phyloP scores from a whole-genome alignment of 2,329 filamentous ascomycete species.

The Truncatella angustata region DNA sequence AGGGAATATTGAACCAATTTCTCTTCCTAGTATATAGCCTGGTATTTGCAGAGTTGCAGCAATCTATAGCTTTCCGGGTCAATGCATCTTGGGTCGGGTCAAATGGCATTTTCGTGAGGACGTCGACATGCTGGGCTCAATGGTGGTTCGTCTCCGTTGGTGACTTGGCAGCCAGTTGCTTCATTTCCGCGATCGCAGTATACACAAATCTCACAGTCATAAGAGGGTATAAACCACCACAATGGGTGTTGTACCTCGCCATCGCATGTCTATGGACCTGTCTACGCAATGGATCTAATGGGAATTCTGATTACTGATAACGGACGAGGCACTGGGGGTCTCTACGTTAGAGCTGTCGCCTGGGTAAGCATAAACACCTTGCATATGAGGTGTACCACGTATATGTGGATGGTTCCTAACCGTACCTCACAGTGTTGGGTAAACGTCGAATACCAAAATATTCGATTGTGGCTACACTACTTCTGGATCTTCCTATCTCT shows the following conservation, averaged over 20 bases:
- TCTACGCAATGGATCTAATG: slow-evolving; percentile 55
- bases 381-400: too few relatives aligned
- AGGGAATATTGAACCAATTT: slow-evolving; percentile 60
- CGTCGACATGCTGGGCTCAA: slow-evolving; percentile 29
- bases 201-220: slow-evolving; percentile 67
- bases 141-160: slow-evolving; percentile 69
- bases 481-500: slow-evolving; percentile 56
- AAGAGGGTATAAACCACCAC: slow-evolving; percentile 49
- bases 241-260: slow-evolving; percentile 45
- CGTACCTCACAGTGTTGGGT: slow-evolving; percentile 56
- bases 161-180: slow-evolving; percentile 64
- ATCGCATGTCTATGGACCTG: slow-evolving; percentile 55
- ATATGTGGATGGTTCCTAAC: too few relatives aligned
- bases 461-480: slow-evolving; percentile 61
- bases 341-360: slow-evolving; percentile 61
- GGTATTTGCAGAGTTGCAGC: slow-evolving; percentile 30
- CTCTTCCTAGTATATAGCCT: slow-evolving; percentile 69
- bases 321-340: slow-evolving; percentile 38
- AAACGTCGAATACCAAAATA: slow-evolving; percentile 45
- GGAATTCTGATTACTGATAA: slow-evolving; percentile 44
- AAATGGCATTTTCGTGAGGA: slow-evolving; percentile 5
- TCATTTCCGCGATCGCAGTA: slow-evolving; percentile 63
- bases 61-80: slow-evolving; percentile 47
- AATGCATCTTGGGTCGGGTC: slow-evolving; percentile 56
- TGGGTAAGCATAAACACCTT: too few relatives aligned